Base-by-base conservation (phyloP, 495 filamentous ascomycete genomes). In the Talaromyces borbonicus region DNA sequence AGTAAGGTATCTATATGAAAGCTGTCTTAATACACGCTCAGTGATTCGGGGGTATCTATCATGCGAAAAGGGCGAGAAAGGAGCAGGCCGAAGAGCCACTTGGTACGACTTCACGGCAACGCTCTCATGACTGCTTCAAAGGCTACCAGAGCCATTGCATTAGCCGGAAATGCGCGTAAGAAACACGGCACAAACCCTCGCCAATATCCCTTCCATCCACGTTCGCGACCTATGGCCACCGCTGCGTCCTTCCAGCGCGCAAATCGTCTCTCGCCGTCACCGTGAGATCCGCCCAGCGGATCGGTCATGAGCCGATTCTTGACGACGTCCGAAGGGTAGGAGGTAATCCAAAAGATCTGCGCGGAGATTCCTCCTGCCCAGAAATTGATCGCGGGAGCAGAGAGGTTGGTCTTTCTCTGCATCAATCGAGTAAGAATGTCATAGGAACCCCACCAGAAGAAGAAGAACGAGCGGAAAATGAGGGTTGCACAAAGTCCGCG, bases 231-330 rank as follows among this genome's bases (percentile, higher is more conserved):
- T 4, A 98, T 81, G 8, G 83, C 78, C 49, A 57, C 67, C 12
- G 87, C 90, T 1, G 92, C 90, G 52, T 87, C 79, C 54, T 69
- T 78, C 92, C 92, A 98, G 41, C 73, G 68, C 16, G 57, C 71
- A 61, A 89, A 95, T 54, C 68, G 72, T 48, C 80, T 71, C 54
- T 78, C 63, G 5, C 85, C 84, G 50, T 87, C 85, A 8, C 71
- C 70, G 14, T 87, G 61, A 8, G 73, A 73, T 0, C 81, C 79
- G 4, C 82, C 90, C 50, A 98, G 65, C 1, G 81, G 77, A 59
- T 96, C 92, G 15, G 89, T 94, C 92, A 98, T 96, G 42, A 98
- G 79, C n/a, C 88, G 78, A 63, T 96, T 90, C 70, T 98, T 98
- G 18, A 98, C 84, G 11, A 96, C 90, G 57, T 98, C 92, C 24